Evolutionary conservation across 306 rosid species (phyloP).

Genomic region (Boehmeria nivea): DNA sequence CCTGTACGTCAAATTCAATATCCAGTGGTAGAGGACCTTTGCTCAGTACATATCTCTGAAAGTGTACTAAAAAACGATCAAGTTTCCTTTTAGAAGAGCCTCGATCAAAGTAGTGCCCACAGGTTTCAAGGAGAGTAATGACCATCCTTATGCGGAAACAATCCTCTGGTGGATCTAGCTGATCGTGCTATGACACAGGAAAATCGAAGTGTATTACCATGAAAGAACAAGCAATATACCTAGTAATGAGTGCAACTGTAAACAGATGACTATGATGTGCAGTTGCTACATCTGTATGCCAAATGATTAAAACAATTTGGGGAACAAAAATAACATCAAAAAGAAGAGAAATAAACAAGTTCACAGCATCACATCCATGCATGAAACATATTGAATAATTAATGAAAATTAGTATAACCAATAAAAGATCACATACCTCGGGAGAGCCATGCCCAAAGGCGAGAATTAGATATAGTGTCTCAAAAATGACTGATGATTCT

Average conservation of each 20-base stretch:
- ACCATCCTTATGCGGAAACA: constrained; percentile 94
- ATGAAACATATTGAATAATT: not conserved
- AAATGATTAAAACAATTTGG: too few species aligned
- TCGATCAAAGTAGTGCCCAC: constrained; percentile 96
- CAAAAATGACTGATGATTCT: constrained; percentile 94
- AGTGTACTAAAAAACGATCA: constrained; percentile 73
- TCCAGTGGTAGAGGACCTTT: constrained; percentile 89
- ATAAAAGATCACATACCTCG: constrained; percentile 49
- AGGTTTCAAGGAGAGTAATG: constrained; percentile 88
- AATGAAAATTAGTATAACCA: not conserved
- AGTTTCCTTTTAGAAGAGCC: constrained; percentile 99
- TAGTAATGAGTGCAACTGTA: too few species aligned
- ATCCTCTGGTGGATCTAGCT: constrained; percentile 94
- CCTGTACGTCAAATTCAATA: constrained; percentile 94
- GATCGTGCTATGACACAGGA: constrained; percentile 70
- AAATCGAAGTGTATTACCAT: constrained; percentile 14
- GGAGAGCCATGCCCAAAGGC: constrained; percentile 77
- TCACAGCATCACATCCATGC: not conserved
- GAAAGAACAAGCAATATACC: too few species aligned
- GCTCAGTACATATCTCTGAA: constrained; percentile 87
- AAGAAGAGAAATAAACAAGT: not conserved
- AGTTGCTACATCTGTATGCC: not conserved
- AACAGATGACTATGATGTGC: not conserved
- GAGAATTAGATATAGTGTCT: constrained; percentile 79
- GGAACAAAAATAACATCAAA: not conserved